Percentiles rank a stretch among this genome's conserved stretches.
Evolutionary conservation across 106 monocot species (phyloP).

Genomic region (Dioscorea dumetorum): DNA sequence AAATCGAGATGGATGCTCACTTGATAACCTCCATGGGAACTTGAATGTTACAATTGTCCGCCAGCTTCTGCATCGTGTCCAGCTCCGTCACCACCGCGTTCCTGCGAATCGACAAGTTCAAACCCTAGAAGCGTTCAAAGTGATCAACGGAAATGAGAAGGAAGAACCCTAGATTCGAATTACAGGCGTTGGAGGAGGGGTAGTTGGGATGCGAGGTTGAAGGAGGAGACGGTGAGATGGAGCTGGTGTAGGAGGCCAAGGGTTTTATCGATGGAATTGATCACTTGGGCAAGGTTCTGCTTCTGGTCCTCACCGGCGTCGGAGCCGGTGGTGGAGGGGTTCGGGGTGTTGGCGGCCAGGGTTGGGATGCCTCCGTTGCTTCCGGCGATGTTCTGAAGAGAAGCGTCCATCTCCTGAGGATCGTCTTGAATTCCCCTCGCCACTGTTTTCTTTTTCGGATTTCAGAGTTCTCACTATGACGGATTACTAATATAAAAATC

Average conservation of each 20-base stretch:
- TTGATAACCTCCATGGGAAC: conserved; percentile 92
- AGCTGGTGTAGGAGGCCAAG: conserved; percentile 88
- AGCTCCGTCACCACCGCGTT: conserved; percentile 73
- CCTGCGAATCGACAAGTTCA: conserved; percentile 18
- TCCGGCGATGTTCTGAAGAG: conserved; percentile 12
- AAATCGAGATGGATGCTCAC: conserved; percentile 27
- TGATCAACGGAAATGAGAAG: background rate
- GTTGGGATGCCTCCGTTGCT: conserved; percentile 9
- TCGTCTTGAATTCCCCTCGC: too few species aligned
- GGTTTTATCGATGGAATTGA: conserved; percentile 67
- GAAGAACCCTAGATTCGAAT: background rate
- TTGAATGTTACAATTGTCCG: conserved; percentile 80
- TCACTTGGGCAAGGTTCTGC: conserved; percentile 57
- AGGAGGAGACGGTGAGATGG: conserved; percentile 91
- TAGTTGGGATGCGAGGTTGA: conserved; percentile 75
- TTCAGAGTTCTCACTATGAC: too few species aligned
- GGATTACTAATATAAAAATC: too few species aligned
- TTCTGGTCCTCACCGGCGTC: conserved; percentile 43
- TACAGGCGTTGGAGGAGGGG: conserved; percentile 88
- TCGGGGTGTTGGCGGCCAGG: conserved; percentile 5
- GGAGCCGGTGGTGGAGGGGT: conserved; percentile 4
- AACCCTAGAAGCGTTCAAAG: conserved; percentile 3
- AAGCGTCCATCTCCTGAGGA: conserved; percentile 11
- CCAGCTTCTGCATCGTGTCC: conserved; percentile 84
- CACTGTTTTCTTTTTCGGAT: too few species aligned